A percentile compares a stretch with the other conserved stretches of the same genome.
These are phyloP conservation scores for Talaromyces adpressus DNA, from an alignment of 495 filamentous ascomycete species.

Conservation along the genomic window DNA sequence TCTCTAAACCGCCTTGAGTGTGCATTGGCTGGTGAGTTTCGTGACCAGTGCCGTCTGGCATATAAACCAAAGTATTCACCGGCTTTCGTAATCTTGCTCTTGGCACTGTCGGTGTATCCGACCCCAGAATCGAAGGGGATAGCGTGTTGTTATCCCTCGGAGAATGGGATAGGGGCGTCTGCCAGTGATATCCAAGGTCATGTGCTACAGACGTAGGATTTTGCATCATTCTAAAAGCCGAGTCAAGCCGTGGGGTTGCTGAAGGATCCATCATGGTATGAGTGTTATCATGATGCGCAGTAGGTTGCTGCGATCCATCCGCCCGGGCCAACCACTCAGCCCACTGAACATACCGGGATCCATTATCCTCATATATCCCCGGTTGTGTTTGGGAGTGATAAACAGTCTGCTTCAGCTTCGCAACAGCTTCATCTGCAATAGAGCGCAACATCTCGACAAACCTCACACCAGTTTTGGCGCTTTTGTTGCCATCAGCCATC, in stretches of 20 bases:
- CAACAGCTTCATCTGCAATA: slow-evolving; percentile 18
- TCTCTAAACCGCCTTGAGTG: not conserved
- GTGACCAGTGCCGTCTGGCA: not conserved
- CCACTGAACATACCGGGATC: not conserved
- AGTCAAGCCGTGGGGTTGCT: not conserved
- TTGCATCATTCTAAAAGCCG: not conserved
- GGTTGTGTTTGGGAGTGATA: not conserved
- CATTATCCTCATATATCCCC: not conserved
- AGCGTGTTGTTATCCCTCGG: not conserved
- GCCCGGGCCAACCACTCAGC: not conserved
- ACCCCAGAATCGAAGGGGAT: not conserved
- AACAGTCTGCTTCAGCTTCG: slow-evolving; percentile 8
- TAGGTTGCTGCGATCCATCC: not conserved
- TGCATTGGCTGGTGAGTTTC: not conserved
- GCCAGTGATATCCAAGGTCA: not conserved
- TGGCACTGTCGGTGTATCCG: not conserved
- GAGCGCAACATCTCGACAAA: slow-evolving; percentile 20
- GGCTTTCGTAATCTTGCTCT: not conserved
- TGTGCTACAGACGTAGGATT: not conserved
- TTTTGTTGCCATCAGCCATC: slow-evolving; percentile 20
- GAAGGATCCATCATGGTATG: not conserved
- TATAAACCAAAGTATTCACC: not conserved
- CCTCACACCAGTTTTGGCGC: slow-evolving; percentile 17
- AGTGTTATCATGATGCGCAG: not conserved
- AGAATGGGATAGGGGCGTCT: not conserved